Conservation (phyloP, 352 stramenopile genomes). For the Phytophthora capsici region DNA sequence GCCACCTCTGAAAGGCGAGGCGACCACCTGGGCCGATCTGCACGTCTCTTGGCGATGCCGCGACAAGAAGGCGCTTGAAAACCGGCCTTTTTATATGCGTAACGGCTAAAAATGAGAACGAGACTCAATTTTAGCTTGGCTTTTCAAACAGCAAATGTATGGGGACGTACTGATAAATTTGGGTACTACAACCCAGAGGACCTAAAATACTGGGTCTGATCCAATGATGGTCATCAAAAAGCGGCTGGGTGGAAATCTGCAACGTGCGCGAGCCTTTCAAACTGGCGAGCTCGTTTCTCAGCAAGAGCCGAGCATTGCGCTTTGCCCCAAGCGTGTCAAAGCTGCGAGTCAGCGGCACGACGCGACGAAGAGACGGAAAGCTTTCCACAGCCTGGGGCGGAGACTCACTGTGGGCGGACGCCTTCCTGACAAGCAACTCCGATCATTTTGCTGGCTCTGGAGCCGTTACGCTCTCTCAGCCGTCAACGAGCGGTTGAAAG, state of each 20-base stretch:
- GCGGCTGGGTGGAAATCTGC: constrained; percentile 8
- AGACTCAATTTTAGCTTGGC: too few relatives aligned
- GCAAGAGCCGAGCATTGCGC: constrained; percentile 8
- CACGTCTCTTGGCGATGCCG: constrained; percentile 44
- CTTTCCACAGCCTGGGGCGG: constrained; percentile 14
- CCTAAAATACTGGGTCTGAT: not conserved
- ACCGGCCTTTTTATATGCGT: constrained; percentile 31
- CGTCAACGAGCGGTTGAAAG: constrained; percentile 21
- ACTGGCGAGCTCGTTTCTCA: constrained; percentile 23
- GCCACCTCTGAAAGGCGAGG: constrained; percentile 43
- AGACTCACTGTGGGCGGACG: not conserved
- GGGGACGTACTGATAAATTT: too few relatives aligned
- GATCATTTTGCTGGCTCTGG: not conserved
- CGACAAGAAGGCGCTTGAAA: constrained; percentile 23
- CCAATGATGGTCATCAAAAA: constrained; percentile 37
- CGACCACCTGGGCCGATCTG: constrained; percentile 44
- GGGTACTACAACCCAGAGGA: too few relatives aligned
- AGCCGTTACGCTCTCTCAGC: constrained; percentile 17
- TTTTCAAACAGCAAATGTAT: too few relatives aligned
- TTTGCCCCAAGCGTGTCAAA: constrained; percentile 19
- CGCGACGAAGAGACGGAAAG: constrained; percentile 26
- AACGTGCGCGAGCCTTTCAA: constrained; percentile 6
- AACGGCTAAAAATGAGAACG: constrained; percentile 6
- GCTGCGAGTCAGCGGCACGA: constrained; percentile 19
- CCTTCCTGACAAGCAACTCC: constrained; percentile 19